These are phyloP conservation scores for Venturia asperata DNA, from an alignment of 2,329 filamentous ascomycete genomes.

Conservation along the genomic window DNA sequence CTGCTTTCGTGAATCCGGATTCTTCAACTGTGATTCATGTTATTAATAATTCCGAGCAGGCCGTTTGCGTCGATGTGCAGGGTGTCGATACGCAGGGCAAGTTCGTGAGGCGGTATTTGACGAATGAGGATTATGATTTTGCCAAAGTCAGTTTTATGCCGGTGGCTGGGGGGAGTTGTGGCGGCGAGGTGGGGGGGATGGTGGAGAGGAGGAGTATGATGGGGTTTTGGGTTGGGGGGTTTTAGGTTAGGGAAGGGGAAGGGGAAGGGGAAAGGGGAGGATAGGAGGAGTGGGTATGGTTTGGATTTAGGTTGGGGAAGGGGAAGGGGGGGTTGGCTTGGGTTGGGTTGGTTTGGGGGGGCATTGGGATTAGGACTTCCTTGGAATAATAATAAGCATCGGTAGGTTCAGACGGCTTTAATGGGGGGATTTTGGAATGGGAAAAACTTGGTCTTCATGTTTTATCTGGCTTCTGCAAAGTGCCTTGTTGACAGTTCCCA, in stretches of 20 bases:
- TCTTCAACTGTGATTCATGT: conserved; percentile 30
- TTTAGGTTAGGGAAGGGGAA: background rate
- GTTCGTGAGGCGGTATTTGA: conserved; percentile 32
- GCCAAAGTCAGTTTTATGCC: background rate
- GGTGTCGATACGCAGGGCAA: conserved; percentile 27
- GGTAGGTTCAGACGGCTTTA: too few species aligned
- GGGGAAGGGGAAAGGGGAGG: too few species aligned
- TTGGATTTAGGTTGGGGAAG: conserved; percentile 5
- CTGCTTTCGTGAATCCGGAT: conserved; percentile 31
- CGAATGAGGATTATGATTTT: conserved; percentile 31
- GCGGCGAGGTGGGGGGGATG: background rate
- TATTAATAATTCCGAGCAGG: conserved; percentile 24
- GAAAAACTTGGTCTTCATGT: too few species aligned
- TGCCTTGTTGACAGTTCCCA: too few species aligned
- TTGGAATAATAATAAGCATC: too few species aligned
- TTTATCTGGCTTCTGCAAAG: too few species aligned
- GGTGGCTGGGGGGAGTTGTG: background rate
- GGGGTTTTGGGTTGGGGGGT: background rate
- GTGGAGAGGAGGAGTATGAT: conserved; percentile 3
- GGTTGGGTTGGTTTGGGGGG: too few species aligned
- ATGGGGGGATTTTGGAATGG: too few species aligned
- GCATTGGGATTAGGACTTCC: too few species aligned
- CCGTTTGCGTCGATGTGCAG: conserved; percentile 27
- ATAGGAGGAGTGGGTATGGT: too few species aligned
- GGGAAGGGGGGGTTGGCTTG: too few species aligned